Percentiles rank a stretch among this genome's conserved stretches.
phyloP scores from a whole-genome alignment of 305 asterid genomes.

The Fraxinus latifolia region DNA sequence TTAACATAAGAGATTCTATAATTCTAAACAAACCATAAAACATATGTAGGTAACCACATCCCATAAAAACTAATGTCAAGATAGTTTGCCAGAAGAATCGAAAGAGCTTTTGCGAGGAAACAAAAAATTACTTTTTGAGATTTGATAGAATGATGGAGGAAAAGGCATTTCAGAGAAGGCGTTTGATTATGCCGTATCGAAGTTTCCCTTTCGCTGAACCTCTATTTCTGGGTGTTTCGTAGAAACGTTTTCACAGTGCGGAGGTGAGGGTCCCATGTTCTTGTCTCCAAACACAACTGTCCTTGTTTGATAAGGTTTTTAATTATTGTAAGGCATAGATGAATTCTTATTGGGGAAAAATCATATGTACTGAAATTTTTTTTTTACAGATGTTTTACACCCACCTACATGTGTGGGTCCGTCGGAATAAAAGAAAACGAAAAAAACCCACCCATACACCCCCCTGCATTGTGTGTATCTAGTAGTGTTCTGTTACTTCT shows the following conservation, averaged over 20 bases:
- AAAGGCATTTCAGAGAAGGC: slow-evolving; percentile 22
- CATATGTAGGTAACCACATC: background rate
- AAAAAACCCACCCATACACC: no score
- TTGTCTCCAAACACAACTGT: background rate
- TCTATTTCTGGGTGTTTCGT: background rate
- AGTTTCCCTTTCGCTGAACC: background rate
- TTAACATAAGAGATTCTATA: slow-evolving; percentile 1
- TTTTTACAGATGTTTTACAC: no score
- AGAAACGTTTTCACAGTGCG: background rate
- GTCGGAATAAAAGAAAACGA: no score
- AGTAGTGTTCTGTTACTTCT: no score
- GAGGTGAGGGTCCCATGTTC: slow-evolving; percentile 2
- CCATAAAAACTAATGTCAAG: background rate
- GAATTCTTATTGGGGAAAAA: background rate
- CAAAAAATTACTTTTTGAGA: slow-evolving; percentile 1
- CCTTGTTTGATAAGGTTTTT: background rate
- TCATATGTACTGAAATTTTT: no score
- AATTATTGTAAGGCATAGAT: background rate
- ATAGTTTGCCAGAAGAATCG: background rate
- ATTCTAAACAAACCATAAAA: background rate
- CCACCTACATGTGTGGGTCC: no score
- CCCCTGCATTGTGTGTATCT: no score
- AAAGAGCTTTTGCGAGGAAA: background rate
- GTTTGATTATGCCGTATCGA: background rate
- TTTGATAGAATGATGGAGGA: slow-evolving; percentile 9